Percentiles rank a stretch among this genome's conserved stretches.
These are phyloP conservation scores for Yamadazyma friedrichii DNA, from an alignment of 1,139 yeast genomes.

Conservation along the genomic window DNA sequence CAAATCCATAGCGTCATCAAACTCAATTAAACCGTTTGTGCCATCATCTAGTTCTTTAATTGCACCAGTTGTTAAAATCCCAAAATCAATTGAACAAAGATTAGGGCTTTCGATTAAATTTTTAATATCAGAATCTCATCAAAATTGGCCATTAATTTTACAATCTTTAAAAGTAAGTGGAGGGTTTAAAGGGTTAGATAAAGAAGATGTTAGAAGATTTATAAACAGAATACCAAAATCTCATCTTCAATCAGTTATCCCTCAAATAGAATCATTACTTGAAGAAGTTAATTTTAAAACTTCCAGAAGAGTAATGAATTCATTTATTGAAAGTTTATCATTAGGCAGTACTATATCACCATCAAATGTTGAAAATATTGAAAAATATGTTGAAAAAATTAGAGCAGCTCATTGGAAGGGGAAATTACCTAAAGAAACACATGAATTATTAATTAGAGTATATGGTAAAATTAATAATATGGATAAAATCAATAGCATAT, in stretches of 20 bases:
- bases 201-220: slow-evolving; percentile 38
- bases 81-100: slow-evolving; percentile 38
- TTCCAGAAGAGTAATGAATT: slow-evolving; percentile 38
- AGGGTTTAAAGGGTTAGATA: slow-evolving; percentile 39
- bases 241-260: slow-evolving; percentile 34
- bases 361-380: slow-evolving; percentile 23
- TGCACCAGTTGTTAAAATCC: slow-evolving; percentile 31
- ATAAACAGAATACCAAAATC: slow-evolving; percentile 44
- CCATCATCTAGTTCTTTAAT: slow-evolving; percentile 11
- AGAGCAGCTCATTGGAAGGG: slow-evolving; percentile 17
- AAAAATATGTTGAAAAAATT: slow-evolving; percentile 21
- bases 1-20: too few relatives aligned
- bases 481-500: slow-evolving; percentile 31
- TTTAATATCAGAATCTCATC: slow-evolving; percentile 43
- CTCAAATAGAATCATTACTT: slow-evolving; percentile 26
- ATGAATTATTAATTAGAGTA: slow-evolving; percentile 39
- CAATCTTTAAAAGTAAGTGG: slow-evolving; percentile 38
- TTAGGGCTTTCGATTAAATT: slow-evolving; percentile 49
- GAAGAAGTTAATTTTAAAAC: slow-evolving; percentile 35
- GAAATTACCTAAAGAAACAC: slow-evolving; percentile 24
- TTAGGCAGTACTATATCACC: slow-evolving; percentile 23
- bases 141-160: slow-evolving; percentile 58
- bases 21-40: too few relatives aligned
- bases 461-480: slow-evolving; percentile 36
- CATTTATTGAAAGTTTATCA: slow-evolving; percentile 44